A percentile compares a stretch with the other conserved stretches of the same genome.
Evolutionary conservation across 768 basidiomycete genomes (phyloP).

Genomic region (Kwoniella europaea): DNA sequence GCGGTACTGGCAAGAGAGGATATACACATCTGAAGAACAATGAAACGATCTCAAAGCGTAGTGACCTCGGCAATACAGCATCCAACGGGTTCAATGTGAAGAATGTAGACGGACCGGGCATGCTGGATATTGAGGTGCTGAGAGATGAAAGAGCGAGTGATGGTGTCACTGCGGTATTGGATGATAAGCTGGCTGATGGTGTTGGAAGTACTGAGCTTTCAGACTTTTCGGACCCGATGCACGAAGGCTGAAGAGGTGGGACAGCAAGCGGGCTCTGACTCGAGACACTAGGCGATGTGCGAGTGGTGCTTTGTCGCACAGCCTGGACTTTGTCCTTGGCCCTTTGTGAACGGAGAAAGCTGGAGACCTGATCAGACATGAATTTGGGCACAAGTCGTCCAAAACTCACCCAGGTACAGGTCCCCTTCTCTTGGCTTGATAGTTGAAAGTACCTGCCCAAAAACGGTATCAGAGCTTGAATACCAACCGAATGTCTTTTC

Average conservation of each 20-base stretch:
- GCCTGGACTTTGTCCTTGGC: neutral
- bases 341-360: slow-evolving; percentile 4
- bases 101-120: too few relatives aligned
- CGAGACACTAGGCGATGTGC: neutral
- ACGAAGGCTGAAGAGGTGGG: neutral
- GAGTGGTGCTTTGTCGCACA: neutral
- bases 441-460: slow-evolving; percentile 7
- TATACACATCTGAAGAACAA: slow-evolving; percentile 9
- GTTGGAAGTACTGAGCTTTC: neutral
- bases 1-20: slow-evolving; percentile 8
- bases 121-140: neutral
- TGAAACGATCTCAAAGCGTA: slow-evolving; percentile 3
- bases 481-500: neutral
- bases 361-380: neutral
- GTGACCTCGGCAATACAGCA: neutral
- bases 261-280: neutral
- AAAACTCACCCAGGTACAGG: slow-evolving; percentile 9
- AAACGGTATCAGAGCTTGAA: neutral
- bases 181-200: neutral
- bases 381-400: too few relatives aligned
- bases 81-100: neutral
- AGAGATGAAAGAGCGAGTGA: neutral
- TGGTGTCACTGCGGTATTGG: neutral
- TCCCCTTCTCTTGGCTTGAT: slow-evolving; percentile 5
- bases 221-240: neutral